Evolutionary conservation across 768 basidiomycete genomes (phyloP), one percentile per base, ranked within the genome.

Genomic region (Chalciporus pseudorubinellus): DNA sequence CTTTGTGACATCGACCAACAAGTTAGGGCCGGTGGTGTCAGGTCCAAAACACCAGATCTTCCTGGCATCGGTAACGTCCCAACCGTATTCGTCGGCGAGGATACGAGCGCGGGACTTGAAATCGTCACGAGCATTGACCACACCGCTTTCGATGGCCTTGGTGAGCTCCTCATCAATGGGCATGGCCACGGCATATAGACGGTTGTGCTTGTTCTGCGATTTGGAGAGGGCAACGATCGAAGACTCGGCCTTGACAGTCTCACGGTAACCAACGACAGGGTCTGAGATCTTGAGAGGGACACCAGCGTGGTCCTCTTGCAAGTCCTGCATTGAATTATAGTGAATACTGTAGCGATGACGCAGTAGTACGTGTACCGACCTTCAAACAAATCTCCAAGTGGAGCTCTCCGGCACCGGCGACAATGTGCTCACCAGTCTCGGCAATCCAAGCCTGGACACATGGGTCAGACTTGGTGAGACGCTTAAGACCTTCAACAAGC

Each of bases 1-100:
- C 83, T 98, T 99, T 64, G 97, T 98, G 61, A 89, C 91, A 75
- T 99, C 97, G 64, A 97, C 92, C 72, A 99, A 75, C 73, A 99
- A 72, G 77, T 99, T 99, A 51, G 97, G 85, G 40, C 97, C 97
- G 59, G 91, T 93, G 46, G 92, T 97, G 59, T 99, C 97, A 57
- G 97, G 97, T 63, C 95, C 97, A 81, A 99, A 99, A 74, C 91
- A 92, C 97, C 97, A 99, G 69, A 99, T 98, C 82, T 97, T 98
- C 68, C 97, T 82, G 62, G 97, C 97, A 66, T 99, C 97, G 55
- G 97, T 97, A 60, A 98, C 95, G 70, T 99, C 97, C 97, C 97
- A 98, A 48, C 92, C 93, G 69, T 76, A 87, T 59, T 98, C 94
- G 70, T 99, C 97, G 55, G 97, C 97, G 59, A 99, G 83, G 66